These are phyloP conservation scores for Orychophragmus violaceus DNA, from an alignment of 345 rosid genomes.

Conservation along the genomic window DNA sequence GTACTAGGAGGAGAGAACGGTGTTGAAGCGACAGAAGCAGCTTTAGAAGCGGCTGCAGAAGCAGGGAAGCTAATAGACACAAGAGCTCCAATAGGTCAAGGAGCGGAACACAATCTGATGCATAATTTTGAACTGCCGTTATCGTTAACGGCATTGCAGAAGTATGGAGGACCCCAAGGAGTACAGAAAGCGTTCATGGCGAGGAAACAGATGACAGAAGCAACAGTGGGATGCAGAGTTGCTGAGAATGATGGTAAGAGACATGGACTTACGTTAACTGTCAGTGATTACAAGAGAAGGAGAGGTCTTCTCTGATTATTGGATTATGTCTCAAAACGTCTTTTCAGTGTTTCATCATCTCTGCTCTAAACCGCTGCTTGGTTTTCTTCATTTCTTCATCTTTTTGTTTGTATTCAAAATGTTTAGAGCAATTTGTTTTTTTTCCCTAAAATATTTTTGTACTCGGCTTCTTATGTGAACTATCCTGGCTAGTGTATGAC, in stretches of 20 bases:
- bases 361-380: not conserved
- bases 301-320: conserved; percentile 78
- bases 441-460: not conserved
- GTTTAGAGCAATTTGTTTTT: conserved; percentile 11
- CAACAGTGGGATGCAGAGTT: conserved; percentile 71
- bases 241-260: conserved; percentile 85
- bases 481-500: conserved; percentile 5
- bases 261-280: conserved; percentile 80
- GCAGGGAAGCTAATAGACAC: conserved; percentile 96
- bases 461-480: not conserved
- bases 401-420: conserved; percentile 1
- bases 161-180: conserved; percentile 80
- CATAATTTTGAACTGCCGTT: conserved; percentile 80
- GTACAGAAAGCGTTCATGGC: conserved; percentile 87
- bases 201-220: conserved; percentile 85
- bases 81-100: conserved; percentile 79
- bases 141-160: conserved; percentile 54
- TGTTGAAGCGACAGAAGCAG: conserved; percentile 51
- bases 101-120: conserved; percentile 64
- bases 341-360: not conserved
- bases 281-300: conserved; percentile 96
- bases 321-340: not conserved
- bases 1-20: conserved; percentile 8
- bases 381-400: not conserved
- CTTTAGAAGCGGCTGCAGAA: conserved; percentile 91